phyloP scores from a whole-genome alignment of 2,329 filamentous ascomycete genomes.

The Didymella lethalis region DNA sequence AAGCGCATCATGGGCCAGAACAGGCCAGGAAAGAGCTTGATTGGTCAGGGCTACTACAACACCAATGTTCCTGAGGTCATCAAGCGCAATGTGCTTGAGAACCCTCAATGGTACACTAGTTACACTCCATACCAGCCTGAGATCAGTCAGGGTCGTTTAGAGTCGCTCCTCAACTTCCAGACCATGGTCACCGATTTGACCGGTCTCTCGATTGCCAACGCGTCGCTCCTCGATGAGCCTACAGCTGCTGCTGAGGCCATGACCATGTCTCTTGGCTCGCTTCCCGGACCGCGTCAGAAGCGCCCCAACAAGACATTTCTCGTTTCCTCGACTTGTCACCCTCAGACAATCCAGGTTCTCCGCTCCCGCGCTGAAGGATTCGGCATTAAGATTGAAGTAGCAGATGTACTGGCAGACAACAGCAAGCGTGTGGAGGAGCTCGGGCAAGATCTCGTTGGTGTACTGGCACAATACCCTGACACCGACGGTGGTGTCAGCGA shows the following conservation, averaged over 20 bases:
- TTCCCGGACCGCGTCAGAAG: conserved; percentile 76
- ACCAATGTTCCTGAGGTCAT: conserved; percentile 90
- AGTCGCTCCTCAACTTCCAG: conserved; percentile 95
- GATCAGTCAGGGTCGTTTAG: conserved; percentile 92
- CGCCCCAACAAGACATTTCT: conserved; percentile 80
- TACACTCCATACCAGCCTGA: conserved; percentile 98
- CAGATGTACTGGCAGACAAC: conserved; percentile 73
- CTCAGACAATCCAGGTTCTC: conserved; percentile 85
- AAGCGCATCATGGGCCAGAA: conserved; percentile 67
- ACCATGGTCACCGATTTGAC: conserved; percentile 91
- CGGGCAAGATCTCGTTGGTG: conserved; percentile 84
- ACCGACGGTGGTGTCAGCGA: conserved; percentile 82
- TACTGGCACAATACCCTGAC: conserved; percentile 94
- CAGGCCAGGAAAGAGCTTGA: conserved; percentile 71
- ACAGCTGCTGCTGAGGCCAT: conserved; percentile 95
- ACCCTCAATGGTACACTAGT: conserved; percentile 96
- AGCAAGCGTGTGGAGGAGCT: conserved; percentile 73
- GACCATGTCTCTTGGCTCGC: conserved; percentile 84
- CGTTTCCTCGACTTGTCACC: conserved; percentile 82
- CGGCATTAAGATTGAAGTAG: conserved; percentile 77
- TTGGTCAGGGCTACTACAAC: conserved; percentile 87
- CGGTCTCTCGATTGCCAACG: conserved; percentile 85
- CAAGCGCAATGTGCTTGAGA: conserved; percentile 90
- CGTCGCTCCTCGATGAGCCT: conserved; percentile 87
- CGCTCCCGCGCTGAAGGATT: conserved; percentile 89